Percentiles rank a stretch among this genome's conserved stretches.
phyloP scores from a whole-genome alignment of 1,284 basidiomycete genomes.

The Leccinum fallax region DNA sequence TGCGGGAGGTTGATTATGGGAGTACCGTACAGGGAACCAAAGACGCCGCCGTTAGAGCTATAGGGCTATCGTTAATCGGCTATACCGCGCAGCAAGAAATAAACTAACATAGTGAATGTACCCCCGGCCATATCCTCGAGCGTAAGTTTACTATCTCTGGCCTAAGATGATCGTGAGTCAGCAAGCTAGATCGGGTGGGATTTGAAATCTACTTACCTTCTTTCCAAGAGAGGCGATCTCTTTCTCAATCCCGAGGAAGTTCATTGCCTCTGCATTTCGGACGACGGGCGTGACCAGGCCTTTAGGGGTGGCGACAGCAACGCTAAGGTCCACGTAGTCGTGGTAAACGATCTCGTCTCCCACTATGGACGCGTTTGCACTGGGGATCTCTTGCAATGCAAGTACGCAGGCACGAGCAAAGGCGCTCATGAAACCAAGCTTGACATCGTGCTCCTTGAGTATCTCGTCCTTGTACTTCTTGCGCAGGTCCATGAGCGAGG shows the following conservation, averaged over 20 bases:
- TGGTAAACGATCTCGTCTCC: conserved; percentile 95
- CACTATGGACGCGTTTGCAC: conserved; percentile 95
- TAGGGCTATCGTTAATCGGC: conserved; percentile 7
- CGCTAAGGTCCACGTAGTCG: conserved; percentile 92
- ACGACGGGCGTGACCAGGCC: conserved; percentile 97
- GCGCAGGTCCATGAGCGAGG: conserved; percentile 91
- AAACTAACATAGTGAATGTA: conserved; percentile 90
- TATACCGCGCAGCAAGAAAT: not conserved
- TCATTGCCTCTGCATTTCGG: conserved; percentile 87
- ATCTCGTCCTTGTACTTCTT: conserved; percentile 94
- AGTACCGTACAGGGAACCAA: conserved; percentile 95
- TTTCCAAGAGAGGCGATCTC: conserved; percentile 90
- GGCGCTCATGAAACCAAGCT: conserved; percentile 98
- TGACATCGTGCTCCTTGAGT: conserved; percentile 92
- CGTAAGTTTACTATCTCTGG: conserved; percentile 91
- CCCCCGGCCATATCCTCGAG: conserved; percentile 98
- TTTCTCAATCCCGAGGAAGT: conserved; percentile 90
- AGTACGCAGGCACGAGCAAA: conserved; percentile 89
- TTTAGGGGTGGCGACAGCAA: conserved; percentile 97
- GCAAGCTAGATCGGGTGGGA: conserved; percentile 4
- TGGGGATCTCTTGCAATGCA: conserved; percentile 91
- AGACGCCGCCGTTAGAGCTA: conserved; percentile 98
- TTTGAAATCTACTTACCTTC: conserved; percentile 58
- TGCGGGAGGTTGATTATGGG: conserved; percentile 98
- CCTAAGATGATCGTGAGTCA: conserved; percentile 47